Base-by-base conservation (phyloP, 2,329 filamentous ascomycete genomes). In the Raffaelea deltoideospora region DNA sequence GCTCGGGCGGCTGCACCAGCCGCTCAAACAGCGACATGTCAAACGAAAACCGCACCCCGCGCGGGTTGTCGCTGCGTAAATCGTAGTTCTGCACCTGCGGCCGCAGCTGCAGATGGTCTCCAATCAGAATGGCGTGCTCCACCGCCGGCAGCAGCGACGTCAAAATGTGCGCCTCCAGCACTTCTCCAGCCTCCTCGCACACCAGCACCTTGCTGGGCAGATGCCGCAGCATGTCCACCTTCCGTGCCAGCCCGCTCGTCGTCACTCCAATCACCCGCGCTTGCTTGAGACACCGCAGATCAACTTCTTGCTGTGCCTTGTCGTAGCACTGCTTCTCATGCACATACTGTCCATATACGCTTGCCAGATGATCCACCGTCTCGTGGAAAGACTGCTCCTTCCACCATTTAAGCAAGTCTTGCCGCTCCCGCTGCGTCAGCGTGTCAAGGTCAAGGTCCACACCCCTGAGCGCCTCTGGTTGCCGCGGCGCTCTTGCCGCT, bases 161-260 rank as follows among this genome's bases (percentile, higher is more conserved):
- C 1, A 81, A 49, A 3, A 70, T 56, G 40, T 81, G 75, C 0
- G 70, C 60, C 48, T 83, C 78, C 23, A 81, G 57, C 0, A 82
- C 70, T 42, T 83, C 76, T 0, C 68, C 77, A 2, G 77, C 77
- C 47, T 83, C 77, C 48, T 83, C 77, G 24, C 71, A 78, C 1
- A 82, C 49, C 14, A 82, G 50, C 0, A 79, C 64, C 41, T 77
- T 76, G 23, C 58, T 55, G 7, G 53, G 48, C 2, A 77, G 41
- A 8, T 60, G 58, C 8, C 62, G 58, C 0, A 80, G 54, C 1
- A 69, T 43, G 0, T 59, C 51, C 0, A 72, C 50, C 14, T 69
- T 64, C 17, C 56, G 53, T 0, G 74, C 73, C 2, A 78, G 53
- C 0, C 72, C 72, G 0, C 66, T 70, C 0, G 74, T 78, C 0